Evolutionary conservation across 768 basidiomycete genomes (phyloP).

Genomic region (Kwoniella sp.): DNA sequence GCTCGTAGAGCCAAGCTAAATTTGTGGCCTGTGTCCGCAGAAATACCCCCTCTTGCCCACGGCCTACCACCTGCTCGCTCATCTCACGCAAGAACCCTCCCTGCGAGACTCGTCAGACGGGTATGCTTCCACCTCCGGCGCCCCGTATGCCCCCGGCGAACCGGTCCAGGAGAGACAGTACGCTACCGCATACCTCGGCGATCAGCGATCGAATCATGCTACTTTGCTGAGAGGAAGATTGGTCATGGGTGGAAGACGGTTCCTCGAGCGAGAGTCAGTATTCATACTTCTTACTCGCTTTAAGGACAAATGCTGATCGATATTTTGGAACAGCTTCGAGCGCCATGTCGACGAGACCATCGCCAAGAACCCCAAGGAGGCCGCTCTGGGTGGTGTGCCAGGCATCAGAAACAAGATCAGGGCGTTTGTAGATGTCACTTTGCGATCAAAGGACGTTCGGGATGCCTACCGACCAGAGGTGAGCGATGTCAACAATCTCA

Average conservation of each 20-base stretch:
- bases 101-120: conserved; percentile 39
- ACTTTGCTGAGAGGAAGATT: conserved; percentile 73
- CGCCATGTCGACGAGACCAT: conserved; percentile 72
- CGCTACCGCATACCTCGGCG: conserved; percentile 73
- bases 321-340: conserved; percentile 49
- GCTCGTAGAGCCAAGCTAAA: background rate
- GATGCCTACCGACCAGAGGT: conserved; percentile 92
- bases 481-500: conserved; percentile 31
- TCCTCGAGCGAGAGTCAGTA: conserved; percentile 76
- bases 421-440: conserved; percentile 78
- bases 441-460: conserved; percentile 63
- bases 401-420: conserved; percentile 85
- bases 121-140: conserved; percentile 19
- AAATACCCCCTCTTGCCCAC: conserved; percentile 53
- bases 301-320: background rate
- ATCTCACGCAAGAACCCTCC: conserved; percentile 55
- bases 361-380: conserved; percentile 78
- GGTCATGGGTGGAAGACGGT: conserved; percentile 73
- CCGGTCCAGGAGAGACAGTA: conserved; percentile 79
- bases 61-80: conserved; percentile 55
- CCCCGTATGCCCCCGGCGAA: conserved; percentile 54
- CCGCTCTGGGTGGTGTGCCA: conserved; percentile 86
- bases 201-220: conserved; percentile 65
- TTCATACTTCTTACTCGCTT: background rate
- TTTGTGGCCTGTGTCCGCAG: conserved; percentile 25